Base-by-base conservation (phyloP, 2,329 filamentous ascomycete genomes). In the Fusarium sp. region DNA sequence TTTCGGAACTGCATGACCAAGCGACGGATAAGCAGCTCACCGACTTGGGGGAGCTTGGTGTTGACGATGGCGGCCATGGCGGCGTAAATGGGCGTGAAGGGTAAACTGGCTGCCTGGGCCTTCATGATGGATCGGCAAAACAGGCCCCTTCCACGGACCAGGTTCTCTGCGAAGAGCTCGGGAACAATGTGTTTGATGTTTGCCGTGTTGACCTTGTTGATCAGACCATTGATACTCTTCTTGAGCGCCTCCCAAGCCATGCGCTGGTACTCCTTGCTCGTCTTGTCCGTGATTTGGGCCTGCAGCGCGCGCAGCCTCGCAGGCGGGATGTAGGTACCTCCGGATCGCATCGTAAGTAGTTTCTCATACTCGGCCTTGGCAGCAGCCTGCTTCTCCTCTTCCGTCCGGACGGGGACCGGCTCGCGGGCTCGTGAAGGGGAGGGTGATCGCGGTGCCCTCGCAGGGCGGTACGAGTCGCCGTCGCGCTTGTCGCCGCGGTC, bases 171-270 rank as follows among this genome's bases (percentile, higher is more conserved):
- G 81, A 99, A 99, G 47, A 99, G 86, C 82, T 99, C 96, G 2
- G 95, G 95, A 27, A 98, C 94, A 68, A 99, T 98, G 78, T 93
- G 89, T 82, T 99, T 98, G 87, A 99, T 98, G 81, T 99, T 99
- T 36, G 93, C 94, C 60, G 95, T 93, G 82, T 98, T 98, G 85
- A 98, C 93, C 85, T 99, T 99, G 88, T 99, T 99, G 87, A 99
- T 97, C 71, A 99, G 84, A 75, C 96, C 96, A 79, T 99, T 98
- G 83, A 99, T 97, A 51, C 93, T 96, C 86, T 99, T 99, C 85
- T 99, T 99, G 77, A 99, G 85, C 12, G 95, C 95, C 82, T 99
- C 96, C 96, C 96, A 99, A 9, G 95, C 94, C 94, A 99, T 97
- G 75, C 96, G 93, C 87, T 98, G 96, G 79, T 97, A 98, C 83